phyloP scores from a whole-genome alignment of 2,329 filamentous ascomycete genomes.

The Tolypocladium paradoxum region DNA sequence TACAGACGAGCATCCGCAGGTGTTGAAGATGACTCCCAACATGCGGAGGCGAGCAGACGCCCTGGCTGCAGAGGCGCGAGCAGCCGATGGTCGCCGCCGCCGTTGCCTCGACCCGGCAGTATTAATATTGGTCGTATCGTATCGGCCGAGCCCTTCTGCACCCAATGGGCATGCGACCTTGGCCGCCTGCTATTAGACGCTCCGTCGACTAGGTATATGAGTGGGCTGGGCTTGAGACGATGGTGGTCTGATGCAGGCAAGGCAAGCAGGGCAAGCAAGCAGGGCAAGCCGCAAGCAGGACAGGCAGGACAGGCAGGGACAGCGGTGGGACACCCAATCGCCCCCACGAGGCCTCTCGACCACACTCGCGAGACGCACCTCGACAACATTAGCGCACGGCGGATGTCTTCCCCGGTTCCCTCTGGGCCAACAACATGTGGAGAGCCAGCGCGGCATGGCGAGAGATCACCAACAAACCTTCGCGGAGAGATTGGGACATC shows the following conservation, averaged over 20 bases:
- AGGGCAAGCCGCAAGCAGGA: not conserved
- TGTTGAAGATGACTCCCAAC: not conserved
- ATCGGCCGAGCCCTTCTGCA: not conserved
- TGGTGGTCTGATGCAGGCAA: not conserved
- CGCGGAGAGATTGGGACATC: not conserved
- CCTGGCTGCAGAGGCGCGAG: not conserved
- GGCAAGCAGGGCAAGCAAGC: not conserved
- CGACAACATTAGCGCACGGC: constrained; percentile 5
- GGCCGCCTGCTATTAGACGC: not conserved
- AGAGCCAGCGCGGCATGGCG: not conserved
- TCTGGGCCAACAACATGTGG: constrained; percentile 1
- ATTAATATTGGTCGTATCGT: not conserved
- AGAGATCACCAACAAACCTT: not conserved
- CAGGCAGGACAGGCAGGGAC: not conserved
- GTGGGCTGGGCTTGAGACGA: not conserved
- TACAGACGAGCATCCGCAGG: not conserved
- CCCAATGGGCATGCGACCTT: not conserved
- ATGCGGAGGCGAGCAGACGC: not conserved
- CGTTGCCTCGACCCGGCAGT: not conserved
- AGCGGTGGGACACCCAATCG: not conserved
- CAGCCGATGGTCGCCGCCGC: not conserved
- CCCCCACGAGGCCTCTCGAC: not conserved
- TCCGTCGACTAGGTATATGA: not conserved
- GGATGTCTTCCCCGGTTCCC: constrained; percentile 7
- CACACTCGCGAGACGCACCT: constrained; percentile 1